These are phyloP conservation scores for Aspergillus brunneoviolaceus DNA, from an alignment of 2,329 filamentous ascomycete genomes.

Conservation along the genomic window DNA sequence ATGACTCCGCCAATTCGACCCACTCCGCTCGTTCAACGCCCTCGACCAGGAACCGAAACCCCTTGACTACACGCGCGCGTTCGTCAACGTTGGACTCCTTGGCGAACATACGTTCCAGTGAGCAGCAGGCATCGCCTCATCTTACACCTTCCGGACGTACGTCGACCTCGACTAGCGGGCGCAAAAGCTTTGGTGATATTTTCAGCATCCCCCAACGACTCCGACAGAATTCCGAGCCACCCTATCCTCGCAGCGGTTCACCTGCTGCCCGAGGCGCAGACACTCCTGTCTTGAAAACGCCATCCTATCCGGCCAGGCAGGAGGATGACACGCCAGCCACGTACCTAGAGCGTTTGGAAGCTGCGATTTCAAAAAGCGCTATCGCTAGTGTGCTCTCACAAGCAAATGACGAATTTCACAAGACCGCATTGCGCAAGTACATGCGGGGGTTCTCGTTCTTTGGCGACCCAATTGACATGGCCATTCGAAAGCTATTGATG, in stretches of 20 bases:
- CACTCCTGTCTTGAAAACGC: slow-evolving; percentile 67
- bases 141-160: slow-evolving; percentile 60
- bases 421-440: slow-evolving; percentile 83
- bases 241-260: slow-evolving; percentile 65
- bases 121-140: slow-evolving; percentile 65
- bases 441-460: slow-evolving; percentile 96
- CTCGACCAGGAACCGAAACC: slow-evolving; percentile 54
- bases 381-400: slow-evolving; percentile 86
- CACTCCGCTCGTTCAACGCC: slow-evolving; percentile 63
- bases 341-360: slow-evolving; percentile 82
- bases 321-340: slow-evolving; percentile 88
- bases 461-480: slow-evolving; percentile 97
- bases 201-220: slow-evolving; percentile 73
- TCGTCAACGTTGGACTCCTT: slow-evolving; percentile 90
- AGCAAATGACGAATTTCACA: slow-evolving; percentile 78
- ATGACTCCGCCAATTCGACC: slow-evolving; percentile 63
- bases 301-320: slow-evolving; percentile 72
- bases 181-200: slow-evolving; percentile 90
- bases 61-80: slow-evolving; percentile 62
- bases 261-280: slow-evolving; percentile 57
- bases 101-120: slow-evolving; percentile 69
- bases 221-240: slow-evolving; percentile 75
- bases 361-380: slow-evolving; percentile 72
- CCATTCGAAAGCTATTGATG: slow-evolving; percentile 91
- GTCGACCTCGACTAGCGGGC: slow-evolving; percentile 78